Evolutionary conservation across 169 alveolate species (phyloP), one percentile per base, ranked within the genome.

Genomic region (Perkinsus olseni): DNA sequence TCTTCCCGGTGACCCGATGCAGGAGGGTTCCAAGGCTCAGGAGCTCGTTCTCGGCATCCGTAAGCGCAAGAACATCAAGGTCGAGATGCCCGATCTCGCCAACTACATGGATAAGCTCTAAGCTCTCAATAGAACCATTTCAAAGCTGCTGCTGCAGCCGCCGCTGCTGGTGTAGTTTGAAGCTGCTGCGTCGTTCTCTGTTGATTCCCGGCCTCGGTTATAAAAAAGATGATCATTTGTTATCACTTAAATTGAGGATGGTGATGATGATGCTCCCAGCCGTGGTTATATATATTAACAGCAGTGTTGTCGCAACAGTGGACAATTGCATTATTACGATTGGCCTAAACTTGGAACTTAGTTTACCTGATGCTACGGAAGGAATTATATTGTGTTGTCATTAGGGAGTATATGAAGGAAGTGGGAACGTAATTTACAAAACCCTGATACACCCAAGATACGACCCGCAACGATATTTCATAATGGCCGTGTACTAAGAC

Each of bases 41-140:
- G 98, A 97, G 93, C 97, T 99, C 92, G 98, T 98, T 82, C 96
- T 97, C 95, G 95, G 94, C 92, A 99, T 99, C 95, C 97, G 99
- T 91, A 98, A 98, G 97, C 97, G 99, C 95, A 99, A 99, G 98
- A 99, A 99, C 96, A 95, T 99, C 91, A 98, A 98, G 96, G 99
- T 96, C 82, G 99, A 98, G 93, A 97, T 99, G 93, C 99, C 99
- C 28, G 96, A 97, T 50, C 98, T 99, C 91, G 99, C 98, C 95
- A 98, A 98, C 97, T 99, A 96, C 98, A 94, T 98, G 96, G 99
- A 99, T 97, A 98, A 98, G 97, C 98, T 99, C 91, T 99, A 97
- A 98, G 92, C 50, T 6, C 4, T 31, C 62, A 45, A 45, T 62
- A 13, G 37, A 62, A 13, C 31, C 37, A 62, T 62, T 62, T 62